A percentile compares a stretch with the other conserved stretches of the same genome.
Conservation (phyloP, 306 rosid species). For the Vicia sativa region DNA sequence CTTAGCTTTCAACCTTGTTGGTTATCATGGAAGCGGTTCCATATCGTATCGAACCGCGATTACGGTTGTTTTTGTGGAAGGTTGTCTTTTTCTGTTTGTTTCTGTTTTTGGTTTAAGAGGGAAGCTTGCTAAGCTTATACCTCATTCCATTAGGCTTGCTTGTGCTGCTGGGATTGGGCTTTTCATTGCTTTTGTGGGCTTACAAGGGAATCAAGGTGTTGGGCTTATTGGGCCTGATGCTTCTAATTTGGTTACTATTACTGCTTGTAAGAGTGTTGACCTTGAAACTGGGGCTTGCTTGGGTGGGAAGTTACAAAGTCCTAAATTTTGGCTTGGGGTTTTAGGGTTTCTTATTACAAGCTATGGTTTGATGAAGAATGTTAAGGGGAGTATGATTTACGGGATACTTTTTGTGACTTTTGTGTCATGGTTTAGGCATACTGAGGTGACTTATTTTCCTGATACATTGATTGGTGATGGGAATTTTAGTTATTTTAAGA, state of each 20-base stretch:
- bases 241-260: conserved; percentile 66
- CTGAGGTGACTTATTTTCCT: conserved; percentile 78
- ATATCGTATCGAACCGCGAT: conserved; percentile 70
- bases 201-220: conserved; percentile 70
- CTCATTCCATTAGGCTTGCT: conserved; percentile 69
- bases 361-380: conserved; percentile 68
- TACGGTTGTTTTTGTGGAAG: conserved; percentile 69
- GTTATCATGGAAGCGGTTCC: conserved; percentile 78
- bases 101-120: conserved; percentile 82
- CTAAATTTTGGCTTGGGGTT: conserved; percentile 76
- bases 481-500: conserved; percentile 63
- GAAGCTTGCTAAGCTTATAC: conserved; percentile 77
- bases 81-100: conserved; percentile 55
- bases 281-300: conserved; percentile 73
- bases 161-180: conserved; percentile 89
- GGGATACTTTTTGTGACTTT: conserved; percentile 79
- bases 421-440: conserved; percentile 80
- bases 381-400: conserved; percentile 88
- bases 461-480: conserved; percentile 61
- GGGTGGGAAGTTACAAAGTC: conserved; percentile 68
- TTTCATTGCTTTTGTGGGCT: conserved; percentile 90
- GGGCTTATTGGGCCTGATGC: conserved; percentile 83
- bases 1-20: conserved; percentile 76
- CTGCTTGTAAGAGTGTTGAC: conserved; percentile 62
- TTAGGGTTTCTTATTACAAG: conserved; percentile 66